Conservation (phyloP, 1,284 basidiomycete species). For the Pseudozyma thailandica region DNA sequence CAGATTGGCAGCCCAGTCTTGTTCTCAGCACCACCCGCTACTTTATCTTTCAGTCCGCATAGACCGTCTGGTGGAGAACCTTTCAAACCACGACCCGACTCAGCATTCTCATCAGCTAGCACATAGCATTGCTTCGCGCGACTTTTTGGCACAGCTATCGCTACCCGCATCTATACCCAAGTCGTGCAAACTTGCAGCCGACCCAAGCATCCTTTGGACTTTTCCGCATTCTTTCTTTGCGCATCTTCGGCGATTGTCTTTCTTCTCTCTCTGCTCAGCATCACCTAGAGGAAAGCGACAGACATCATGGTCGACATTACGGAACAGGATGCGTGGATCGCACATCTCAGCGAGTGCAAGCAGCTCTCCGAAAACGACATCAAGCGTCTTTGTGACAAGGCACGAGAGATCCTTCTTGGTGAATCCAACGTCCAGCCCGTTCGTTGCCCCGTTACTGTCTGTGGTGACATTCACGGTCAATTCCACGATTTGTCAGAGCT, state of each 20-base stretch:
- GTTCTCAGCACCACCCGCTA: constrained; percentile 1
- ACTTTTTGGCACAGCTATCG: neutral
- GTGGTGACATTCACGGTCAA: constrained; percentile 93
- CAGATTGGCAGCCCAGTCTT: constrained; percentile 1
- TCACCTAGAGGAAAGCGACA: neutral
- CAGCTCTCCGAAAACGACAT: constrained; percentile 95
- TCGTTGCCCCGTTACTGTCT: constrained; percentile 76
- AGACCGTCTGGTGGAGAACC: constrained; percentile 6
- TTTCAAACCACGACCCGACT: constrained; percentile 1
- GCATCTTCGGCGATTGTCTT: neutral
- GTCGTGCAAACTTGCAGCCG: neutral
- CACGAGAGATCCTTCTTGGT: constrained; percentile 92
- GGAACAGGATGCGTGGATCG: constrained; percentile 78
- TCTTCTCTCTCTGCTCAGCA: constrained; percentile 5
- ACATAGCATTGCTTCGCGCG: neutral
- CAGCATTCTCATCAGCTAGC: neutral
- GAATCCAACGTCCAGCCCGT: constrained; percentile 79
- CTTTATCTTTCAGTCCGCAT: constrained; percentile 9
- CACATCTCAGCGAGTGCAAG: constrained; percentile 97
- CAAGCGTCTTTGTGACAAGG: constrained; percentile 98
- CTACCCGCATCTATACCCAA: constrained; percentile 18
- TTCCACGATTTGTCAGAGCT: constrained; percentile 96
- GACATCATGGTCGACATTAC: constrained; percentile 63
- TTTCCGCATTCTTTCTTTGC: neutral
- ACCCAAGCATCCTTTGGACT: neutral